Percentiles rank a stretch among this genome's conserved stretches.
Evolutionary conservation across 495 filamentous ascomycete species (phyloP).

Genomic region (Penicillium longicatenatum): DNA sequence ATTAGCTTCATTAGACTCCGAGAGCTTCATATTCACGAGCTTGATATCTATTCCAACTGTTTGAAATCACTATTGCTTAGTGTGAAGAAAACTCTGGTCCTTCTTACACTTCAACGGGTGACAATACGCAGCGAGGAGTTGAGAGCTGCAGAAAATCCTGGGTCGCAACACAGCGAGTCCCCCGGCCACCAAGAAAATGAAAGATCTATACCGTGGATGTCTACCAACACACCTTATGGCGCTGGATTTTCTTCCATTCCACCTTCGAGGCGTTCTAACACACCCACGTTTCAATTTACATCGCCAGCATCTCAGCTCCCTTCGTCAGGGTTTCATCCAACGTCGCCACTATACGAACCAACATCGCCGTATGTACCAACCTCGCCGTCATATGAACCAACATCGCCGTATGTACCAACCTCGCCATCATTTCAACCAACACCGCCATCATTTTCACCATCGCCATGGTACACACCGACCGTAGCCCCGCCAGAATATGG

Average conservation of each 20-base stretch:
- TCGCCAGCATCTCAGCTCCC: too few relatives aligned
- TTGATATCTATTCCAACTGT: too few relatives aligned
- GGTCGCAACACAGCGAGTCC: background rate
- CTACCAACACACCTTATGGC: background rate
- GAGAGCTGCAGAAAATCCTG: background rate
- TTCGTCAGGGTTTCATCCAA: background rate
- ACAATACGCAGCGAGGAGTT: constrained; percentile 5
- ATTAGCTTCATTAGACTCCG: too few relatives aligned
- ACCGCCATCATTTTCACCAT: background rate
- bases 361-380: background rate
- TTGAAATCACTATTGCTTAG: too few relatives aligned
- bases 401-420: background rate
- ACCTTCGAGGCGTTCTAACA: too few relatives aligned
- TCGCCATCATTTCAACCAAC: background rate
- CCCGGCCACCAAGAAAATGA: constrained; percentile 8
- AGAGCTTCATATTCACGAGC: too few relatives aligned
- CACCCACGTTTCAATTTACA: too few relatives aligned
- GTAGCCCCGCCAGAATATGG: too few relatives aligned
- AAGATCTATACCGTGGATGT: too few relatives aligned
- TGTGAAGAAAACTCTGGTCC: too few relatives aligned
- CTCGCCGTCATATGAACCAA: background rate
- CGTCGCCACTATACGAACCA: background rate
- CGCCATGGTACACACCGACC: background rate
- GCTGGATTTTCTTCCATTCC: background rate
- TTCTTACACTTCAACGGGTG: constrained; percentile 7